Percentiles rank a stretch among this genome's conserved stretches.
Conservation (phyloP, 1,284 basidiomycete genomes). For the Xerocomus minutiporus region DNA sequence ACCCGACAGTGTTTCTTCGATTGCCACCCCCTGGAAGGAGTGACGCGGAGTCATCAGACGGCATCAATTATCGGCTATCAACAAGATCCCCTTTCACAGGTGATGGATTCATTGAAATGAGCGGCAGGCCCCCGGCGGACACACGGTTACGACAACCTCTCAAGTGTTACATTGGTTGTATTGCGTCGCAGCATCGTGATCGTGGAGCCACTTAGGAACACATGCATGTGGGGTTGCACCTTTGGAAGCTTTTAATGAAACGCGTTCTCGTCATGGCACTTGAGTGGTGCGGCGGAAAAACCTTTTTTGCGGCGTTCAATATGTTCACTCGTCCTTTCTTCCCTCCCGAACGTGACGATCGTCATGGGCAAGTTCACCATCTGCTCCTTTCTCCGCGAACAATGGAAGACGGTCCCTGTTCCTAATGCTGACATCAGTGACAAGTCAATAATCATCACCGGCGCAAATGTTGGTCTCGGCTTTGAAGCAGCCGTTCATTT, state of each 20-base stretch:
- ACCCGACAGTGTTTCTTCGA: not conserved
- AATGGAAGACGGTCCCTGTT: slow-evolving; percentile 25
- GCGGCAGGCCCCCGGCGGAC: not conserved
- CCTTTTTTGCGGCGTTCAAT: not conserved
- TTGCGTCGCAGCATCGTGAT: not conserved
- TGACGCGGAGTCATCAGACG: not conserved
- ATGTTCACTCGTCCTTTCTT: not conserved
- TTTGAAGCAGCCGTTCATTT: slow-evolving; percentile 32
- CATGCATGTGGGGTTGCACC: not conserved
- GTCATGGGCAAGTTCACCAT: slow-evolving; percentile 22
- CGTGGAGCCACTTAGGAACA: not conserved
- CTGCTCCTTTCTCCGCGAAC: slow-evolving; percentile 18
- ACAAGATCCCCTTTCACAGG: not conserved
- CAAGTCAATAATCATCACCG: slow-evolving; percentile 29
- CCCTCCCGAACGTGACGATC: not conserved
- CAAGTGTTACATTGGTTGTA: not conserved
- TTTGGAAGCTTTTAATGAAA: not conserved
- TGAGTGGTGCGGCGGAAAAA: not conserved
- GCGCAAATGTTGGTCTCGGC: slow-evolving; percentile 35
- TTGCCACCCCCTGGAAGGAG: not conserved
- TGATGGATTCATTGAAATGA: not conserved
- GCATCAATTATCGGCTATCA: not conserved
- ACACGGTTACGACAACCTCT: not conserved
- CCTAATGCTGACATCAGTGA: slow-evolving; percentile 26
- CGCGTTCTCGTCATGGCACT: not conserved